Percentiles rank a stretch among this genome's conserved stretches.
Evolutionary conservation across 805 yeast species (phyloP).

Genomic region (Starmerella cellae): DNA sequence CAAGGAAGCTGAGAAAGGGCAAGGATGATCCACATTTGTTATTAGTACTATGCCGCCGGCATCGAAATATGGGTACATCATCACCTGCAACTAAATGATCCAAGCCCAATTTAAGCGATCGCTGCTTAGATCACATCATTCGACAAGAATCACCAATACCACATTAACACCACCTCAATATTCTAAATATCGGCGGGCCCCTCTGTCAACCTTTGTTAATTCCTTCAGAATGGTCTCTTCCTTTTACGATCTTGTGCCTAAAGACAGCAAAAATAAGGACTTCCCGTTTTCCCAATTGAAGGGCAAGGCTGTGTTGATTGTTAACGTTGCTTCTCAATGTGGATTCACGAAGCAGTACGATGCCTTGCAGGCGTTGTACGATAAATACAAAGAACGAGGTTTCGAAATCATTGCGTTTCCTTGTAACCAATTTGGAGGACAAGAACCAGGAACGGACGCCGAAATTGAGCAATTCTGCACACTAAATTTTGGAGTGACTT

Average conservation of each 20-base stretch:
- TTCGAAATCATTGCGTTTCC: constrained; percentile 73
- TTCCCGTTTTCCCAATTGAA: constrained; percentile 48
- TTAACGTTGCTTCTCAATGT: constrained; percentile 82
- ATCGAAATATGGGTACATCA: no score
- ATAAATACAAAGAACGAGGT: constrained; percentile 50
- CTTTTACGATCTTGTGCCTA: constrained; percentile 58
- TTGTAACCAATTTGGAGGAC: constrained; percentile 80
- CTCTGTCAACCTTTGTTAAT: no score
- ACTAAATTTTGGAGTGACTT: constrained; percentile 75
- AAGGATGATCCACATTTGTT: no score
- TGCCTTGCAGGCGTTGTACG: constrained; percentile 55
- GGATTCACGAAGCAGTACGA: constrained; percentile 64
- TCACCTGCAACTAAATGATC: no score
- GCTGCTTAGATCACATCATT: no score
- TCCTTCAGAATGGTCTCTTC: constrained; percentile 4
- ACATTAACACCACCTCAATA: no score
- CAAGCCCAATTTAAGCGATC: no score
- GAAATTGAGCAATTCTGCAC: constrained; percentile 64
- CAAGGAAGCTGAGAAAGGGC: no score
- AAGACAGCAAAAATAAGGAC: constrained; percentile 45
- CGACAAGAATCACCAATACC: no score
- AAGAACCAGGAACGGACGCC: constrained; percentile 53
- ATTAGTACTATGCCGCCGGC: no score
- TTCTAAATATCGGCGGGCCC: no score
- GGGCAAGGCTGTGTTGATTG: constrained; percentile 72